Conservation (phyloP, 2,329 filamentous ascomycete genomes). For the Domatiomyces catenatus region DNA sequence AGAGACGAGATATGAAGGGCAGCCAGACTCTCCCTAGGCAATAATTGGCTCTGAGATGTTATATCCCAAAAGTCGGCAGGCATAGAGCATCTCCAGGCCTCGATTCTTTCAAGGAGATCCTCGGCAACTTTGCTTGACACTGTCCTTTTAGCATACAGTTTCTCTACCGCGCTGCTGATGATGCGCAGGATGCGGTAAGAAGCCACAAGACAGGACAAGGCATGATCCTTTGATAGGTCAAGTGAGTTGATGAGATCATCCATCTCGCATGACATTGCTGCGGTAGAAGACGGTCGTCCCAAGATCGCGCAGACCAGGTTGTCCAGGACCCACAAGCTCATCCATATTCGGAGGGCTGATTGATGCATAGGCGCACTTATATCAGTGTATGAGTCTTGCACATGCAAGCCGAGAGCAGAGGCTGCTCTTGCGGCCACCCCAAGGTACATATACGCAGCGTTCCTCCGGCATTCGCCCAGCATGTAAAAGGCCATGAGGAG, state of each 20-base stretch:
- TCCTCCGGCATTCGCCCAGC: conserved; percentile 42
- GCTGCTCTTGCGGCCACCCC: conserved; percentile 44
- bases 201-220: neutral
- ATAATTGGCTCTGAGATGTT: neutral
- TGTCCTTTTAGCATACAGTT: neutral
- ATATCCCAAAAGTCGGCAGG: neutral
- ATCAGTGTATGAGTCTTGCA: conserved; percentile 19
- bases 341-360: conserved; percentile 29
- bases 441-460: conserved; percentile 48
- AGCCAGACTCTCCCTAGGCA: neutral
- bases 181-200: conserved; percentile 16
- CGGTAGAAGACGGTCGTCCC: conserved; percentile 20
- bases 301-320: conserved; percentile 35
- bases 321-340: conserved; percentile 35
- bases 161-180: conserved; percentile 25
- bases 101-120: neutral
- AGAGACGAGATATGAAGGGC: conserved; percentile 39
- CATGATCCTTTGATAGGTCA: neutral
- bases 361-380: conserved; percentile 1
- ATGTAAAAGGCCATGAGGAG: conserved; percentile 45
- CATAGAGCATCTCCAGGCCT: neutral
- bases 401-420: conserved; percentile 41
- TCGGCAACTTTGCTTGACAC: neutral
- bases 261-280: neutral
- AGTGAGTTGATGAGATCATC: neutral